phyloP scores from a whole-genome alignment of 2,329 filamentous ascomycete species.

The Phoma sp. region DNA sequence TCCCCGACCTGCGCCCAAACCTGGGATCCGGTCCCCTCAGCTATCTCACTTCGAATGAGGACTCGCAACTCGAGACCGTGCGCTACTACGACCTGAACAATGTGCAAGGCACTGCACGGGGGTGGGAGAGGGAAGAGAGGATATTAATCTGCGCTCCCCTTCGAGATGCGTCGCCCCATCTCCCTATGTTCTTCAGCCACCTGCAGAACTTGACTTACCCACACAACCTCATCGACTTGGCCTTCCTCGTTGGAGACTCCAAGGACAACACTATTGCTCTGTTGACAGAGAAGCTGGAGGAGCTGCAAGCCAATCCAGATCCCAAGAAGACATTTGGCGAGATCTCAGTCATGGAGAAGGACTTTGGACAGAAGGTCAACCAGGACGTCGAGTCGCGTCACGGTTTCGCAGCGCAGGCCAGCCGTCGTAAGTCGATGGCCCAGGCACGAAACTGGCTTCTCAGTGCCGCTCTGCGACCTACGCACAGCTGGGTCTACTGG shows the following conservation, averaged over 20 bases:
- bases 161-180: slow-evolving; percentile 87
- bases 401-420: slow-evolving; percentile 94
- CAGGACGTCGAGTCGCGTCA: slow-evolving; percentile 98
- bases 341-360: slow-evolving; percentile 97
- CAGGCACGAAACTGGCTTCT: slow-evolving; percentile 97
- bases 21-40: slow-evolving; percentile 70
- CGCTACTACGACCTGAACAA: slow-evolving; percentile 96
- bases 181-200: slow-evolving; percentile 99
- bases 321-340: slow-evolving; percentile 87
- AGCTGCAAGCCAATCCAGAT: slow-evolving; percentile 80
- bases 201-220: slow-evolving; percentile 96
- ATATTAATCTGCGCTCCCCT: slow-evolving; percentile 94
- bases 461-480: slow-evolving; percentile 88
- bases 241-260: slow-evolving; percentile 96
- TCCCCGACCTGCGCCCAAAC: slow-evolving; percentile 73
- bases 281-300: slow-evolving; percentile 75
- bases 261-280: slow-evolving; percentile 86
- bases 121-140: slow-evolving; percentile 95
- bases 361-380: slow-evolving; percentile 97
- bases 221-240: slow-evolving; percentile 93
- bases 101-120: slow-evolving; percentile 87
- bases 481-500: slow-evolving; percentile 99
- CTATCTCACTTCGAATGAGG: slow-evolving; percentile 69
- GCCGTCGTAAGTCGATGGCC: slow-evolving; percentile 94
- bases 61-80: slow-evolving; percentile 88